Base-by-base conservation (phyloP, 352 stramenopile species). In the Phytophthora gonapodyides region DNA sequence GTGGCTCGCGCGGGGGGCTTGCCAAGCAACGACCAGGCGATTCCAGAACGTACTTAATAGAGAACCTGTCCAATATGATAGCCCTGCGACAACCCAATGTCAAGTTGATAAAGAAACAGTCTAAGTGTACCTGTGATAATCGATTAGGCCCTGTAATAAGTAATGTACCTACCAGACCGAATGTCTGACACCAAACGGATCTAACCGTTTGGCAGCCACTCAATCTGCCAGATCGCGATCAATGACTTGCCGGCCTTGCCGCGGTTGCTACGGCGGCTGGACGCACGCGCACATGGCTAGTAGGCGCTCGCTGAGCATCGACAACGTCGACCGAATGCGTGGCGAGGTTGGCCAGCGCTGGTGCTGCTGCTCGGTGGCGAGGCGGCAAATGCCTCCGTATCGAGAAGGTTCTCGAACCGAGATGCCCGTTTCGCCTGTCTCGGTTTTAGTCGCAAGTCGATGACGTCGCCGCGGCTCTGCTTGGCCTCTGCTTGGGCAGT, bases 361-460 rank as follows among this genome's bases (percentile, higher is more conserved):
- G 24, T 4, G 24, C 24, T 27, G 24, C 24, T 27, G 24, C 24
- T 27, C 24, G 24, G 24, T 27, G 21, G 21, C 21, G 21, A 24
- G 12, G 43, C 19, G 33, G 53, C 36, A 37, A 17, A 5, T 56
- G 19, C 21, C 27, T 55, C 2, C 49, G 62, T 58, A 50, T 63
- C 57, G 27, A 71, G 64, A 71, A 71, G 40, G 57, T 71, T 71
- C 64, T 71, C 50, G 57, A 71, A 71, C 45, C 30, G 17, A 7
- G 33, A 31, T 60, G 41, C 33, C n/a, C 55, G 47, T 49, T 61
- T 24, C 45, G 24, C 13, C 36, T 41, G 15, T 58, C 21, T 17
- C 40, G 15, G 35, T 19, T 49, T 24, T 33, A 11, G 16, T 53
- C 37, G 34, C 47, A 24, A 24, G 21, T 1, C 21, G n/a, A 59